Evolutionary conservation across 2,329 filamentous ascomycete genomes (phyloP).

Genomic region (Colletotrichum chlorophyti): DNA sequence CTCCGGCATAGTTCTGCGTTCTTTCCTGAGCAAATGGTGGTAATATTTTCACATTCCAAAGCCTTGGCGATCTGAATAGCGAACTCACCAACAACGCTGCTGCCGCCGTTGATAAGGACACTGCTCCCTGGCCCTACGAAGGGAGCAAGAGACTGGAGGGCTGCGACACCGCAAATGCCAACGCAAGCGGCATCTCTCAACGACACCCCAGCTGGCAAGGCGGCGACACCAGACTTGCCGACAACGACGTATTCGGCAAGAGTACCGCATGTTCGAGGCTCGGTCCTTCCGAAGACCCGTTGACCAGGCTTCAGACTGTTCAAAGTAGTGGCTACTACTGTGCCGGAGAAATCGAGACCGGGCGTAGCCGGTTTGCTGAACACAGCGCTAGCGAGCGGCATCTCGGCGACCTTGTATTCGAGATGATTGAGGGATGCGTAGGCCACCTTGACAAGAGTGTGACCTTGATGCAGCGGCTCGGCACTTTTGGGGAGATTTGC

Average conservation of each 20-base stretch:
- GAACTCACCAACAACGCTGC: constrained; percentile 44
- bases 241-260: constrained; percentile 50
- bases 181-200: constrained; percentile 32
- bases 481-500: constrained; percentile 31
- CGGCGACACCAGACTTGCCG: constrained; percentile 39
- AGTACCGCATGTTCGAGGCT: constrained; percentile 42
- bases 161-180: constrained; percentile 33
- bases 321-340: constrained; percentile 41
- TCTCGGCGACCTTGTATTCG: constrained; percentile 54
- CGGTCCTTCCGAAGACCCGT: constrained; percentile 48
- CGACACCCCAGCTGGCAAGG: constrained; percentile 43
- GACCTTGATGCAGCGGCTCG: constrained; percentile 33
- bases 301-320: constrained; percentile 45
- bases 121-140: constrained; percentile 49
- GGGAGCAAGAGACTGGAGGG: constrained; percentile 30
- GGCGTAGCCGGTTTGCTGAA: constrained; percentile 49
- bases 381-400: constrained; percentile 38
- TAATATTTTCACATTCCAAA: constrained; percentile 38
- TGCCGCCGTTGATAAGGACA: constrained; percentile 51
- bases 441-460: constrained; percentile 50
- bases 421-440: constrained; percentile 53
- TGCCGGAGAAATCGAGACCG: constrained; percentile 58
- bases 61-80: constrained; percentile 45
- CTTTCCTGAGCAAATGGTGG: constrained; percentile 39
- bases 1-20: constrained; percentile 40